A percentile compares a stretch with the other conserved stretches of the same genome.
phyloP scores from a whole-genome alignment of 2,329 filamentous ascomycete species.

The Furcasterigmium furcatum region DNA sequence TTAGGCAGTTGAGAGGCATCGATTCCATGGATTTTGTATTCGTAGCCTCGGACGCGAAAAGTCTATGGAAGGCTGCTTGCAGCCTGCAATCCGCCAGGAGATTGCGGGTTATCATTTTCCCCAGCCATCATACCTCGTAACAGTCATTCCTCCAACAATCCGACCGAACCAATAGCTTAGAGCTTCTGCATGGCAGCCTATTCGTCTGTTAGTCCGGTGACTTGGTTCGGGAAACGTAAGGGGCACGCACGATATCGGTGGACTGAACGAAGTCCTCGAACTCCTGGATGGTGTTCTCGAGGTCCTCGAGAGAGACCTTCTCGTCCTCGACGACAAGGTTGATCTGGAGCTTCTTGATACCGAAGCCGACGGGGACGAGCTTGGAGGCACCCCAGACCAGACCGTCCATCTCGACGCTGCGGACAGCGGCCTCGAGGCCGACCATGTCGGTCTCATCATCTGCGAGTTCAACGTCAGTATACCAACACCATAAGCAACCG shows the following conservation, averaged over 20 bases:
- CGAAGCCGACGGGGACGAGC: constrained; percentile 87
- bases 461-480: constrained; percentile 20
- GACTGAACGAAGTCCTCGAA: constrained; percentile 97
- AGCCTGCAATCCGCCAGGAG: neutral
- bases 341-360: constrained; percentile 99
- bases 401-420: constrained; percentile 84
- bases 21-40: constrained; percentile 1
- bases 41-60: neutral
- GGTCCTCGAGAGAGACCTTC: constrained; percentile 83
- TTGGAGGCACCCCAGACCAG: constrained; percentile 94
- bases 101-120: constrained; percentile 12
- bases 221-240: neutral
- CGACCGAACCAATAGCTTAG: constrained; percentile 8
- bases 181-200: constrained; percentile 25
- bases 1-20: too few relatives aligned
- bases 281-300: constrained; percentile 78
- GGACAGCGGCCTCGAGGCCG: constrained; percentile 76
- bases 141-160: constrained; percentile 15
- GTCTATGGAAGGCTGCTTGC: constrained; percentile 5
- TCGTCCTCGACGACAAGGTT: constrained; percentile 97
- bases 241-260: constrained; percentile 66
- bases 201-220: constrained; percentile 12
- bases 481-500: constrained; percentile 97
- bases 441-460: constrained; percentile 94
- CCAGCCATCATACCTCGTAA: constrained; percentile 27